Base-by-base conservation (phyloP, 2,329 filamentous ascomycete species). In the Pseudocercospora fuligena region DNA sequence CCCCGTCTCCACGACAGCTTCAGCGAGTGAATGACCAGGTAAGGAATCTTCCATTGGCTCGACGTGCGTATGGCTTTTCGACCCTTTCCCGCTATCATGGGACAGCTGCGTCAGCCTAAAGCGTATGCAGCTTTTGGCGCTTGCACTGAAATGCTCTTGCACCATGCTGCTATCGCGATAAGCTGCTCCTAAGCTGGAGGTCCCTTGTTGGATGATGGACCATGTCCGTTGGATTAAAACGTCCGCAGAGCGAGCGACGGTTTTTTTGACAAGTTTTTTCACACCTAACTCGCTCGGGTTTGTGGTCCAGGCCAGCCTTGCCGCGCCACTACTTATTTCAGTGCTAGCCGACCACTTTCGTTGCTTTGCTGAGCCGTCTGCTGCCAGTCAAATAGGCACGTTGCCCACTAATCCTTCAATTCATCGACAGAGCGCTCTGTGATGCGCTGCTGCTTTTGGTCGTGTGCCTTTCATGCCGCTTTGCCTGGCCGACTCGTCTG, bases 341-440 rank as follows among this genome's bases (percentile, higher is more conserved):
- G 40, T 53, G 51, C 60, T 62, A 43, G 49, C 53, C 27, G 53
- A 49, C 27, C 54, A 29, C 53, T 63, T 56, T 54, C 31, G 40
- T 63, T 36, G 58, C 27, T 59, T 58, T 59, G 36, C 64, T 59
- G 51, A 49, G 59, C 47, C 47, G 58, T 59, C 27, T 57, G 51
- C 33, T 56, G 57, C 66, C 64, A 69, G 64, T 70, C 69, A 67
- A 64, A 66, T 69, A 64, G 58, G 49, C 66, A 65, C 68, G 68
- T 69, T 70, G 64, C 62, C 63, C 67, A 53, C 59, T 61, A 54
- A 33, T 29, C 21, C 47, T 53, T 25, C 33, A 54, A 23, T 33
- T 8, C 9, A 16, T 19, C 21, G 27, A 40, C 29, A 40, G 60
- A 33, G 43, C 60, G 60, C 46, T 61, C 31, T 47, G 29, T 61